Percentiles rank a stretch among this genome's conserved stretches.
phyloP scores from a whole-genome alignment of 345 rosid species.

The Turritis glabra region DNA sequence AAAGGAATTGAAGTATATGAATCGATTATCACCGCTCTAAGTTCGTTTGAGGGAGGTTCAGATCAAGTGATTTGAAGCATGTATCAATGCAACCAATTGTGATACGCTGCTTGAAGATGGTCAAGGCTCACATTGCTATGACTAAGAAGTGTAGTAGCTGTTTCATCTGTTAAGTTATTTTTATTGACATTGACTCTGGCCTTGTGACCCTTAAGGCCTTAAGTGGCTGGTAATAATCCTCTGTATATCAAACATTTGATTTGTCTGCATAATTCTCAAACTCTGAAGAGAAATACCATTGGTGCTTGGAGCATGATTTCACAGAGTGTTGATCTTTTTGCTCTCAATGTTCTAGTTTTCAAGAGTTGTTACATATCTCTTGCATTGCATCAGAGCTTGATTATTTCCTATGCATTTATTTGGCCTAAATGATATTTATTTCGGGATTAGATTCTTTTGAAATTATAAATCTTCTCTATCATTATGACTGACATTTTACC shows the following conservation, averaged over 20 bases:
- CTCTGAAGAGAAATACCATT: not conserved
- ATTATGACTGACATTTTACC: too few species aligned
- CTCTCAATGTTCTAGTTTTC: not conserved
- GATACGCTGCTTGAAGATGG: conserved; percentile 4
- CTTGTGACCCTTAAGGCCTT: not conserved
- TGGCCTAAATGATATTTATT: too few species aligned
- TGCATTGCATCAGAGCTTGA: not conserved
- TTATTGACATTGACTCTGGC: not conserved
- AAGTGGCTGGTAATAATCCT: conserved; percentile 19
- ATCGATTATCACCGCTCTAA: conserved; percentile 63
- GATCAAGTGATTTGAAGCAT: conserved; percentile 32
- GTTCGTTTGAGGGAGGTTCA: conserved; percentile 57
- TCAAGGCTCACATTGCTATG: conserved; percentile 18
- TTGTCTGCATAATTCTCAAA: conserved; percentile 3
- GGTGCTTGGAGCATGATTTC: not conserved
- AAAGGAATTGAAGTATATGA: conserved; percentile 81
- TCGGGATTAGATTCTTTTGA: too few species aligned
- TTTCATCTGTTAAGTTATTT: not conserved
- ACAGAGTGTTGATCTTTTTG: not conserved
- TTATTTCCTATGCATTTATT: not conserved
- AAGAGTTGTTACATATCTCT: not conserved
- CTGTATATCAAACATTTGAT: conserved; percentile 17
- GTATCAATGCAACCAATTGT: not conserved
- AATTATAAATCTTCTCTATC: too few species aligned
- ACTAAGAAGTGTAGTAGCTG: not conserved